A percentile compares a stretch with the other conserved stretches of the same genome.
These are phyloP conservation scores for Candida golubevii DNA, from an alignment of 805 yeast species.

Conservation along the genomic window DNA sequence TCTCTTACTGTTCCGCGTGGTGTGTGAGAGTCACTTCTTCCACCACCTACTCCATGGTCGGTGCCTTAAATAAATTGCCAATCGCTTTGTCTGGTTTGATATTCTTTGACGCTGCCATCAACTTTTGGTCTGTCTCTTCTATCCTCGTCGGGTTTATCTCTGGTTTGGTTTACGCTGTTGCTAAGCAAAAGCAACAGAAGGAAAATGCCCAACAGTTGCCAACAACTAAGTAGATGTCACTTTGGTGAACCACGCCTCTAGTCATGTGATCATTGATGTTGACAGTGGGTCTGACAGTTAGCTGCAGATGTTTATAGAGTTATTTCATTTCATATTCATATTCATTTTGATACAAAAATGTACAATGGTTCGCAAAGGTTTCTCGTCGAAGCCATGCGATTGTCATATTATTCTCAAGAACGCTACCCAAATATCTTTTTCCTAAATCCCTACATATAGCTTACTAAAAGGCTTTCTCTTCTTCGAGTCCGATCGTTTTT, in stretches of 20 bases:
- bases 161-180: conserved; percentile 93
- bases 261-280: not conserved
- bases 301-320: conserved; percentile 2
- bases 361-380: too few relatives aligned
- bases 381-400: too few relatives aligned
- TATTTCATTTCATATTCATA: too few relatives aligned
- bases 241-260: not conserved
- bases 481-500: too few relatives aligned
- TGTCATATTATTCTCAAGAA: too few relatives aligned
- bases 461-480: too few relatives aligned
- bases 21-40: conserved; percentile 99
- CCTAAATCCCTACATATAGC: too few relatives aligned
- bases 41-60: conserved; percentile 98
- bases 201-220: conserved; percentile 32
- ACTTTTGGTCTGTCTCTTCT: conserved; percentile 86
- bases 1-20: conserved; percentile 99
- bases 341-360: too few relatives aligned
- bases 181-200: conserved; percentile 84
- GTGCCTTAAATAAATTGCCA: conserved; percentile 97
- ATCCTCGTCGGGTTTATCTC: conserved; percentile 92
- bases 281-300: not conserved
- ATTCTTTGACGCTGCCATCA: conserved; percentile 92
- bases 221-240: conserved; percentile 14
- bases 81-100: conserved; percentile 92
- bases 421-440: too few relatives aligned